Conservation (phyloP, 2,329 filamentous ascomycete genomes). For the Claviceps sp. region DNA sequence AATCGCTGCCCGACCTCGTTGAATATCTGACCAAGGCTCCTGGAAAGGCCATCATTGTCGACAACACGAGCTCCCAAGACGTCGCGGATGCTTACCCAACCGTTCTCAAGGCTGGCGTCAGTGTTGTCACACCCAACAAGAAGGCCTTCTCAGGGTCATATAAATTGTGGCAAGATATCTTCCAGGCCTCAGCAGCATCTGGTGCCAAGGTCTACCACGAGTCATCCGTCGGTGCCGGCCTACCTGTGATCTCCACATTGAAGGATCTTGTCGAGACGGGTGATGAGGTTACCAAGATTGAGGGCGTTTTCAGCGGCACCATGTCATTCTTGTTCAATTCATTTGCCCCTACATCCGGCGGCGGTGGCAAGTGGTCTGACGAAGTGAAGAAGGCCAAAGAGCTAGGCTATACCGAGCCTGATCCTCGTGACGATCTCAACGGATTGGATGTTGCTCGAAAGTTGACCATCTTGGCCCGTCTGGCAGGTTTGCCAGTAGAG, state of each 20-base stretch:
- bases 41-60: slow-evolving; percentile 69
- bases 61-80: slow-evolving; percentile 88
- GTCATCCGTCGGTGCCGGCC: slow-evolving; percentile 81
- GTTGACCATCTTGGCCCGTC: slow-evolving; percentile 80
- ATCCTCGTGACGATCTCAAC: slow-evolving; percentile 76
- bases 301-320: slow-evolving; percentile 94
- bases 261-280: slow-evolving; percentile 92
- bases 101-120: slow-evolving; percentile 71
- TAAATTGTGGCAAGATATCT: slow-evolving; percentile 78
- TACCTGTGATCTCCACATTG: slow-evolving; percentile 86
- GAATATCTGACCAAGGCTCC: slow-evolving; percentile 69
- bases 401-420: slow-evolving; percentile 82
- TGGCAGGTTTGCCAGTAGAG: slow-evolving; percentile 70
- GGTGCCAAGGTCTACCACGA: slow-evolving; percentile 89
- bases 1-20: slow-evolving; percentile 55
- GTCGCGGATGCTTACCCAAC: slow-evolving; percentile 73
- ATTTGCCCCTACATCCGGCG: slow-evolving; percentile 68
- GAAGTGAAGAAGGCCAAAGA: slow-evolving; percentile 89
- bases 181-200: slow-evolving; percentile 52
- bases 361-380: slow-evolving; percentile 72
- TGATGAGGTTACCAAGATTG: slow-evolving; percentile 80
- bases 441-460: slow-evolving; percentile 89
- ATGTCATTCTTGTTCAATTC: slow-evolving; percentile 98
- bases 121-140: slow-evolving; percentile 94
- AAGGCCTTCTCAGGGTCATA: slow-evolving; percentile 84